Evolutionary conservation across 352 stramenopile species (phyloP), one percentile per base, ranked within the genome.

Genomic region (Phytophthora podocarpi): DNA sequence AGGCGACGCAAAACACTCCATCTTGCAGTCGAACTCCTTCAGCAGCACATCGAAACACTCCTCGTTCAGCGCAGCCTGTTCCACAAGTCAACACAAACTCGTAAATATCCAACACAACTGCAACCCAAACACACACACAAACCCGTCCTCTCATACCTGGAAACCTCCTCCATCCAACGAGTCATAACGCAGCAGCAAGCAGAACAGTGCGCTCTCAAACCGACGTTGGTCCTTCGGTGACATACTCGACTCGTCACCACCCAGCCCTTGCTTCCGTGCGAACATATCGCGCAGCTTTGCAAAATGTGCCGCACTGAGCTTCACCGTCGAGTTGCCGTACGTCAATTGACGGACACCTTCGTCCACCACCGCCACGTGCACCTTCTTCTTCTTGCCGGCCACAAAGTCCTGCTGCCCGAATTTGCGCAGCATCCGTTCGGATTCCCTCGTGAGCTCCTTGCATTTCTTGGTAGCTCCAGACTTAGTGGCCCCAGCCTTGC

Each of bases 1-100:
- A n/a, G 93, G 93, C 47, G 90, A 97, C 15, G 93, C 91, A 52
- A 99, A 98, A 68, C 91, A 98, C 74, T 98, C 93, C 78, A 98
- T 95, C 43, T 83, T 72, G 64, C 91, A 97, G 36, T 91, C 90
- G 64, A 98, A 98, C 47, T 90, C 87, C 18, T 81, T 62, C 39
- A 97, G 68, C 52, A 98, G 63, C 42, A 92, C 82, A 57, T 98
- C 91, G 53, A 98, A 98, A 42, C 93, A 95, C 56, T 95, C 76
- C 36, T 96, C 90, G 46, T 96, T 96, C 21, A 98, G 78, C 15
- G 85, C 85, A 46, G 85, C 82, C 71, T 85, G 59, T 26, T 28
- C 6, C 27, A 64, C 5, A 42, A 40, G n/a, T n/a, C n/a, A n/a
- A 27, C 7, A 53, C 16, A 52, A 46, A 36, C 12, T 42, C 16